A percentile compares a stretch with the other conserved stretches of the same genome.
These are phyloP conservation scores for Phalaenopsis hybrid DNA, from an alignment of 116 monocot genomes.

Conservation along the genomic window DNA sequence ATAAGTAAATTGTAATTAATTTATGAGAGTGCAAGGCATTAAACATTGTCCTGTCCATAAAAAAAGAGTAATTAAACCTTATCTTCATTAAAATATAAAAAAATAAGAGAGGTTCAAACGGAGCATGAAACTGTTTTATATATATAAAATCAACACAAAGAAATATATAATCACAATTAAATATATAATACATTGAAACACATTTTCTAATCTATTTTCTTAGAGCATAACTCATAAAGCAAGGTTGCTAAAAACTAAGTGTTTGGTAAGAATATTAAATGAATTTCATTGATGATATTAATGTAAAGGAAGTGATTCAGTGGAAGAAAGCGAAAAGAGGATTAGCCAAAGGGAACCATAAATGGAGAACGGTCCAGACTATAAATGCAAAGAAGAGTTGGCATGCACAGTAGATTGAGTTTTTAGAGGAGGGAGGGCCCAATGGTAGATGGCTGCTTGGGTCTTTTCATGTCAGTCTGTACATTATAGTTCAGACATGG, in stretches of 20 bases:
- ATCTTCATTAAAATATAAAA: too few relatives aligned
- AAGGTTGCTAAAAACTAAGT: neutral
- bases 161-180: too few relatives aligned
- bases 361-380: neutral
- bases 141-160: too few relatives aligned
- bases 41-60: too few relatives aligned
- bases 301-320: neutral
- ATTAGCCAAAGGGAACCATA: neutral
- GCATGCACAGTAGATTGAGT: neutral
- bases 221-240: neutral
- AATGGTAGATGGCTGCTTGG: neutral
- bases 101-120: too few relatives aligned
- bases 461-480: neutral
- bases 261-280: slow-evolving; percentile 3
- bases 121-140: too few relatives aligned
- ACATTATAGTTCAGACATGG: neutral
- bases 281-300: neutral
- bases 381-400: neutral
- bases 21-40: too few relatives aligned
- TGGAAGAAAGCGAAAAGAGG: neutral
- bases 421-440: neutral
- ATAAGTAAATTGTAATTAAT: too few relatives aligned
- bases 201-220: too few relatives aligned
- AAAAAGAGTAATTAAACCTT: too few relatives aligned
- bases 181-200: too few relatives aligned